Percentiles rank a stretch among this genome's conserved stretches.
phyloP scores from a whole-genome alignment of 768 basidiomycete species.

The Tylopilus plumbeoviolaceoides region DNA sequence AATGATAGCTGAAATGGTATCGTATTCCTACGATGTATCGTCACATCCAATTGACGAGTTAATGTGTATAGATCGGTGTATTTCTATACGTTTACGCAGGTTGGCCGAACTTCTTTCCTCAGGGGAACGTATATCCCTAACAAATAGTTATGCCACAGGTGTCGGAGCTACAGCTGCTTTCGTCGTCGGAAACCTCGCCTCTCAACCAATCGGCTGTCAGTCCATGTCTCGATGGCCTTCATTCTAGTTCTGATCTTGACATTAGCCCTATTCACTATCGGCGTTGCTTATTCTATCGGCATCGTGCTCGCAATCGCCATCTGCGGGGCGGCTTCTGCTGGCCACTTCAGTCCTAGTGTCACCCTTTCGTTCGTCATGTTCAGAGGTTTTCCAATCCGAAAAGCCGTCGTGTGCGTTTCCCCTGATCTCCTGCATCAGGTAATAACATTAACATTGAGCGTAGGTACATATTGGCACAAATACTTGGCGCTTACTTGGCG shows the following conservation, averaged over 20 bases:
- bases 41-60: conserved; percentile 2
- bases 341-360: conserved; percentile 65
- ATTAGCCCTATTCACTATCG: conserved; percentile 53
- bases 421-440: conserved; percentile 5
- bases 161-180: conserved; percentile 52
- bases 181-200: conserved; percentile 43
- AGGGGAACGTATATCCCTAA: neutral
- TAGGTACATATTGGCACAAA: conserved; percentile 65
- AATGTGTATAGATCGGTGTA: conserved; percentile 45
- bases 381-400: conserved; percentile 50
- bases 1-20: conserved; percentile 58
- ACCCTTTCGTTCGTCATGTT: conserved; percentile 50
- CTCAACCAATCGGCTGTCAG: conserved; percentile 48
- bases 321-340: conserved; percentile 51
- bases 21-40: neutral
- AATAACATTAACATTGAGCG: conserved; percentile 10
- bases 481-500: conserved; percentile 62
- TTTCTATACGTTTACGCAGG: conserved; percentile 60
- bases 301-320: conserved; percentile 55
- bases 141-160: conserved; percentile 30
- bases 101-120: conserved; percentile 15
- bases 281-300: conserved; percentile 54
- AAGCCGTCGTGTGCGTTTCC: conserved; percentile 45
- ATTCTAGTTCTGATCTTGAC: neutral
- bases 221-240: conserved; percentile 3